phyloP scores from a whole-genome alignment of 306 rosid genomes.

The Boehmeria nivea region DNA sequence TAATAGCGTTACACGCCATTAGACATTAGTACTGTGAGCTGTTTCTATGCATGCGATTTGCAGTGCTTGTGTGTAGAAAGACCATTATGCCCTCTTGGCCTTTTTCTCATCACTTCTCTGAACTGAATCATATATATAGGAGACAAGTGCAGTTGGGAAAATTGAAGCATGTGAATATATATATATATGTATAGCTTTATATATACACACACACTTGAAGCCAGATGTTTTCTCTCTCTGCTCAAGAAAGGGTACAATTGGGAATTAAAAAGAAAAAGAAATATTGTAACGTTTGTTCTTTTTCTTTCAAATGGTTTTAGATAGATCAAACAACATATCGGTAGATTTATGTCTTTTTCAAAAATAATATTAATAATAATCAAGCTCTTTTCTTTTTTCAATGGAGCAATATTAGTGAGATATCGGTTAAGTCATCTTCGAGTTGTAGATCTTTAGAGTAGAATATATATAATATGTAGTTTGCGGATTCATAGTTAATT shows the following conservation, averaged over 20 bases:
- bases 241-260: neutral
- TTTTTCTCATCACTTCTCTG: neutral
- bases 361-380: too few species aligned
- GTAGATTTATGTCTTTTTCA: too few species aligned
- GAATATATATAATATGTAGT: too few species aligned
- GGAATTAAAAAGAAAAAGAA: neutral
- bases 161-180: neutral
- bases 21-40: neutral
- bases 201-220: neutral
- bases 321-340: too few species aligned
- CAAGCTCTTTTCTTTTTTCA: too few species aligned
- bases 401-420: too few species aligned
- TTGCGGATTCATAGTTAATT: too few species aligned
- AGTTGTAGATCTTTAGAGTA: too few species aligned
- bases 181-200: neutral
- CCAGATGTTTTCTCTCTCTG: neutral
- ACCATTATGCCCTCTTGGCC: neutral
- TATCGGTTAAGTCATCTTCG: too few species aligned
- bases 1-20: slow-evolving; percentile 9
- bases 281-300: too few species aligned
- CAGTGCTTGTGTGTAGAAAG: neutral
- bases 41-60: slow-evolving; percentile 23
- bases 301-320: too few species aligned
- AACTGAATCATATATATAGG: neutral
- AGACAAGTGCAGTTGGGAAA: too few species aligned